A percentile compares a stretch with the other conserved stretches of the same genome.
Conservation (phyloP, 306 rosid species). For the Vigna nakashimae region DNA sequence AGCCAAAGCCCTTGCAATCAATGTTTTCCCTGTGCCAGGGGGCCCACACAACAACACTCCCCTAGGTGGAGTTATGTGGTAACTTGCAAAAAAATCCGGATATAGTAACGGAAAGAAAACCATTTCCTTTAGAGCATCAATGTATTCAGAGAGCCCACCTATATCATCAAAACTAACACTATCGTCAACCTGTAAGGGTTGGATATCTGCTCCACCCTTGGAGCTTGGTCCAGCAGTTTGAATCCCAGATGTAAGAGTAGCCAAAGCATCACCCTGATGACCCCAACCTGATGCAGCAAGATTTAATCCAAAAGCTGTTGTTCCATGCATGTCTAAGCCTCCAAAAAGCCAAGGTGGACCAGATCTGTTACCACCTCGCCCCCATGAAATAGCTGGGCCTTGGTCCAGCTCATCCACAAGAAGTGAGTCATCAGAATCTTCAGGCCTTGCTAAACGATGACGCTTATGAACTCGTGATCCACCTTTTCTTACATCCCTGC, state of each 20-base stretch:
- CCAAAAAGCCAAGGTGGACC: conserved; percentile 97
- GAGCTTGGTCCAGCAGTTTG: conserved; percentile 99
- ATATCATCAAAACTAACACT: conserved; percentile 93
- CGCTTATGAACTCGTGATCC: conserved; percentile 95
- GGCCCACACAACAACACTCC: conserved; percentile 98
- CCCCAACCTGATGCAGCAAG: conserved; percentile 99
- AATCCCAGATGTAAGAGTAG: conserved; percentile 86
- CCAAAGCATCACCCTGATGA: conserved; percentile 92
- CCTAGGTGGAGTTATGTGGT: conserved; percentile 97
- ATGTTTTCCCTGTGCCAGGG: conserved; percentile 97
- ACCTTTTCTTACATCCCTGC: conserved; percentile 91
- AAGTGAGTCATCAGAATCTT: conserved; percentile 98
- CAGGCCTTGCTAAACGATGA: conserved; percentile 76
- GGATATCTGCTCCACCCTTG: conserved; percentile 99
- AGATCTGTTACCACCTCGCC: conserved; percentile 85
- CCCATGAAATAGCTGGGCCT: conserved; percentile 96
- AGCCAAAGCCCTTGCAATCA: conserved; percentile 97
- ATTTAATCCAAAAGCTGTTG: conserved; percentile 90
- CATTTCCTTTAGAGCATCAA: conserved; percentile 97
- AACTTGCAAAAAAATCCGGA: conserved; percentile 97
- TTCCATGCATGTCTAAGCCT: conserved; percentile 88
- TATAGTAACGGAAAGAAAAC: conserved; percentile 93
- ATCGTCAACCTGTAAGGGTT: conserved; percentile 97
- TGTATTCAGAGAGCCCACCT: conserved; percentile 92
- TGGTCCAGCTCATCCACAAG: conserved; percentile 97